These are phyloP conservation scores for Fraxinus ornus DNA, from an alignment of 305 asterid genomes.

Conservation along the genomic window DNA sequence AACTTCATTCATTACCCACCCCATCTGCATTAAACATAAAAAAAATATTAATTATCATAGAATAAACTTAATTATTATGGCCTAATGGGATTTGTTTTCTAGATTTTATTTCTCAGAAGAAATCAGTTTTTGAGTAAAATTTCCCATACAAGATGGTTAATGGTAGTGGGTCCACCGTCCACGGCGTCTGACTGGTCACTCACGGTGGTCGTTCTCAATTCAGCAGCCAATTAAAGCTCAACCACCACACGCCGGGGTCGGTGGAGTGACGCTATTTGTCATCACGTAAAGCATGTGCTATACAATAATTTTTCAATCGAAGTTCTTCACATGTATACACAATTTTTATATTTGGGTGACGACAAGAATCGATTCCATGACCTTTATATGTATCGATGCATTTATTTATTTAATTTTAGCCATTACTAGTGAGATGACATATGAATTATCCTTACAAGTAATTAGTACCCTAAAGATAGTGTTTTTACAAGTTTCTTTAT, in stretches of 20 bases:
- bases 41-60: not conserved
- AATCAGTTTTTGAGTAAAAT: not conserved
- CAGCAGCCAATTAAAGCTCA: not conserved
- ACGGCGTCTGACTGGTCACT: not conserved
- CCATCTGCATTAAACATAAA: constrained; percentile 56
- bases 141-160: not conserved
- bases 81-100: not conserved
- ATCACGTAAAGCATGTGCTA: not conserved
- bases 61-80: not conserved
- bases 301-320: not conserved
- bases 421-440: not conserved
- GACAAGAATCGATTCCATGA: not conserved
- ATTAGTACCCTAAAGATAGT: not conserved
- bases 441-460: not conserved
- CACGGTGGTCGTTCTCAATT: not conserved
- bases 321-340: too few species aligned
- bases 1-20: constrained; percentile 88
- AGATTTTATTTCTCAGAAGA: not conserved
- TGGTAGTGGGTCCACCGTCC: not conserved
- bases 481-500: constrained; percentile 1
- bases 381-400: not conserved
- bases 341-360: too few species aligned
- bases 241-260: not conserved
- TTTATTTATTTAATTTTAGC: not conserved
- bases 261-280: not conserved